phyloP scores from a whole-genome alignment of 495 filamentous ascomycete species.

The Astrothelium subdiscretum region DNA sequence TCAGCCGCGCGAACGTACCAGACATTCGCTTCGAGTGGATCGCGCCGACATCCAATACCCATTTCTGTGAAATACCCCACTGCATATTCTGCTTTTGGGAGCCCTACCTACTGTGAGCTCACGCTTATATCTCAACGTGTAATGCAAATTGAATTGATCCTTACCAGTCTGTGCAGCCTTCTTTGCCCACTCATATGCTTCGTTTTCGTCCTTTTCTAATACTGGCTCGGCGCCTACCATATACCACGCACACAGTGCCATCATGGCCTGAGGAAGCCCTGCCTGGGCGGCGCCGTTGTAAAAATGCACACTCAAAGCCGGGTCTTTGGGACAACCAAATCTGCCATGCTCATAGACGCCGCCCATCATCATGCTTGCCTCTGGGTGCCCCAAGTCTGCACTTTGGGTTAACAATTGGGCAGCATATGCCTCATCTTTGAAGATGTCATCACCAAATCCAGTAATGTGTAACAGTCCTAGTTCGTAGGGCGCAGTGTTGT shows the following conservation, averaged over 20 bases:
- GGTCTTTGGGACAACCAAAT: constrained; percentile 76
- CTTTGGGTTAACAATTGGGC: constrained; percentile 91
- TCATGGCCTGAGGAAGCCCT: constrained; percentile 85
- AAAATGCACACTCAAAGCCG: constrained; percentile 90
- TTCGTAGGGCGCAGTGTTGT: constrained; percentile 87
- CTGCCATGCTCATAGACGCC: constrained; percentile 93
- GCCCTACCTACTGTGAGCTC: constrained; percentile 40
- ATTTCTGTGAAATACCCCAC: constrained; percentile 97
- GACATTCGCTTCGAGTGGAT: constrained; percentile 88
- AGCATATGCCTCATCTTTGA: constrained; percentile 78
- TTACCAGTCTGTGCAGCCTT: constrained; percentile 75
- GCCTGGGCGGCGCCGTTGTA: constrained; percentile 84
- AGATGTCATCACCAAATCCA: constrained; percentile 85
- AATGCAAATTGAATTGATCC: constrained; percentile 13
- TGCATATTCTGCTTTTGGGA: constrained; percentile 89
- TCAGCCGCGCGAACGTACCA: constrained; percentile 98
- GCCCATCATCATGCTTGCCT: constrained; percentile 79
- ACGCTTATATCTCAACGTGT: neutral
- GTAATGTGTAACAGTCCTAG: constrained; percentile 77
- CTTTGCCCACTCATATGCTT: constrained; percentile 93
- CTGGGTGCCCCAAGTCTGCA: constrained; percentile 77
- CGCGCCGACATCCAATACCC: constrained; percentile 89
- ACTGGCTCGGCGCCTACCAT: constrained; percentile 90
- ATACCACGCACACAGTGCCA: constrained; percentile 98
- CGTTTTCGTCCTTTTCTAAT: constrained; percentile 85